A percentile compares a stretch with the other conserved stretches of the same genome.
Evolutionary conservation across 257 asterid genomes (phyloP).

Genomic region (Scutellaria minor): DNA sequence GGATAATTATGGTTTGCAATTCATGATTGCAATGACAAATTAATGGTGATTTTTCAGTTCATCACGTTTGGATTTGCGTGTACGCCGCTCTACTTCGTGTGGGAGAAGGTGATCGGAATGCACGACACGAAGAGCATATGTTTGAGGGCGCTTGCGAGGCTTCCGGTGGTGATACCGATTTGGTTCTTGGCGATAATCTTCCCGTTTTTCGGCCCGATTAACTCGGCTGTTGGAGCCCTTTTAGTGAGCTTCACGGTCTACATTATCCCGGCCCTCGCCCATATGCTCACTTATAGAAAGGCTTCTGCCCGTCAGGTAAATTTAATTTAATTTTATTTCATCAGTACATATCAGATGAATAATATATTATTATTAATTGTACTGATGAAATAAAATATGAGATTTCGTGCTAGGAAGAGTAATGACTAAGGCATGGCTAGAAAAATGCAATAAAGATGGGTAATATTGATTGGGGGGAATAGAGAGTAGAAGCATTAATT

Average conservation of each 20-base stretch:
- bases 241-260: slow-evolving; percentile 94
- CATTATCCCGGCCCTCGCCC: slow-evolving; percentile 86
- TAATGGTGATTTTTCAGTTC: slow-evolving; percentile 49
- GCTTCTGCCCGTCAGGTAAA: slow-evolving; percentile 88
- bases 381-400: not conserved
- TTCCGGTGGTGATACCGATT: slow-evolving; percentile 89
- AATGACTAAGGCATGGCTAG: slow-evolving; percentile 4
- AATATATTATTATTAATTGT: too few relatives aligned
- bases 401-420: not conserved
- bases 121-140: slow-evolving; percentile 88
- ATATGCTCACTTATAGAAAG: slow-evolving; percentile 84
- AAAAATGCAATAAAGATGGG: not conserved
- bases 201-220: slow-evolving; percentile 95
- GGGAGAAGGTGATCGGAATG: slow-evolving; percentile 98
- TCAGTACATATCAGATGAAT: not conserved
- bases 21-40: not conserved
- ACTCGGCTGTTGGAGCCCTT: slow-evolving; percentile 94
- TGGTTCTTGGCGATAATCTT: slow-evolving; percentile 96
- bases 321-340: not conserved
- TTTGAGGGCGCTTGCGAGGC: slow-evolving; percentile 78
- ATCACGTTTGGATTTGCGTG: slow-evolving; percentile 95
- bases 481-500: slow-evolving; percentile 49
- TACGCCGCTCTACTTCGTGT: slow-evolving; percentile 89
- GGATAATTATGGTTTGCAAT: not conserved
- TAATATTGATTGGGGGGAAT: slow-evolving; percentile 14